These are phyloP conservation scores for Millerozyma miso DNA, from an alignment of 805 yeast species.

Conservation along the genomic window DNA sequence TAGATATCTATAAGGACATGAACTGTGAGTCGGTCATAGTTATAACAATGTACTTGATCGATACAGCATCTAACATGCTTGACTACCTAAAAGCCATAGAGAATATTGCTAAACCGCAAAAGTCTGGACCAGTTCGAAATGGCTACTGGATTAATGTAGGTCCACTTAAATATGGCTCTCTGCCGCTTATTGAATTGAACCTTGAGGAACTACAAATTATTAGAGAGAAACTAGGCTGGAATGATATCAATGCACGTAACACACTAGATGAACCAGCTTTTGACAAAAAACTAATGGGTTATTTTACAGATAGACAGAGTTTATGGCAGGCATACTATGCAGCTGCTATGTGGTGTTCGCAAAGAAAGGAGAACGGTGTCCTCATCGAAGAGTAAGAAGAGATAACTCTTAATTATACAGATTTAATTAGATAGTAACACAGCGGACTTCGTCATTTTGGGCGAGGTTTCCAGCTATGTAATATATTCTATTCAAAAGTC, in stretches of 20 bases:
- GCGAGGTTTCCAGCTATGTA: too few species aligned
- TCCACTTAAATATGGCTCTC: conserved; percentile 82
- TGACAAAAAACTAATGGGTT: conserved; percentile 46
- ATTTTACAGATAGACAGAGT: conserved; percentile 60
- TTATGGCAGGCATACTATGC: conserved; percentile 81
- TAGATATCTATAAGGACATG: conserved; percentile 28
- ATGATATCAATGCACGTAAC: conserved; percentile 27
- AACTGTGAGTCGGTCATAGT: conserved; percentile 48
- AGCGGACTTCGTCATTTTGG: too few species aligned
- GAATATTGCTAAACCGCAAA: neutral
- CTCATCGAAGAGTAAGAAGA: too few species aligned
- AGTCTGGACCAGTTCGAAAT: conserved; percentile 18
- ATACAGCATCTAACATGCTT: conserved; percentile 73
- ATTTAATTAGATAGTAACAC: too few species aligned
- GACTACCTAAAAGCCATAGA: conserved; percentile 63
- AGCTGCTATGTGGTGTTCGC: conserved; percentile 52
- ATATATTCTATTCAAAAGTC: too few species aligned
- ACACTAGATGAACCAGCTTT: conserved; percentile 1
- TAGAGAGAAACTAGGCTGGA: conserved; percentile 44
- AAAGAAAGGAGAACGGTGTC: conserved; percentile 24
- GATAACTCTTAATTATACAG: too few species aligned
- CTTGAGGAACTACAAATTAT: conserved; percentile 56
- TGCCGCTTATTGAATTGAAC: conserved; percentile 64
- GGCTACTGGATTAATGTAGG: conserved; percentile 83
- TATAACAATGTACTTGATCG: conserved; percentile 74